Conservation (phyloP, 202 grass and related monocot species). For the Cymbopogon flexuosus region DNA sequence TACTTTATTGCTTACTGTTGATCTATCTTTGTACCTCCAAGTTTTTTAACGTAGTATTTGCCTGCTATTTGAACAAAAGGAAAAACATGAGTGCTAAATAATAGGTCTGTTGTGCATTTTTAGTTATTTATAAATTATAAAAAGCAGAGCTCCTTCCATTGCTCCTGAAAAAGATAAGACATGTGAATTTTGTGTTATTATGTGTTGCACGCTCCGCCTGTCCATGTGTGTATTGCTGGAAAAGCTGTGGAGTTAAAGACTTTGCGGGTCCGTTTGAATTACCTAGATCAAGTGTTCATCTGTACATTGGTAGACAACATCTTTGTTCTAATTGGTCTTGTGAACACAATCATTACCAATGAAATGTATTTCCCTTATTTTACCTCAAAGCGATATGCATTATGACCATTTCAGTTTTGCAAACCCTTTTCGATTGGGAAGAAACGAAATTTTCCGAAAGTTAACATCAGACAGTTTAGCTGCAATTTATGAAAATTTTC, state of each 20-base stretch:
- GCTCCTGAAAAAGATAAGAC: too few species aligned
- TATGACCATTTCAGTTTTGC: background rate
- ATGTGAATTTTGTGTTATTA: background rate
- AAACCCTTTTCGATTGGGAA: background rate
- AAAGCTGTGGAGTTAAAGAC: background rate
- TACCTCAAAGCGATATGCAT: background rate
- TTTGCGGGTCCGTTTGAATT: background rate
- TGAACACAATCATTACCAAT: background rate
- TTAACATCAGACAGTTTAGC: conserved; percentile 12
- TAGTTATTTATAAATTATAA: background rate
- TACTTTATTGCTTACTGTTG: background rate
- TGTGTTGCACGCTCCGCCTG: background rate
- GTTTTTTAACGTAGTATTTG: background rate
- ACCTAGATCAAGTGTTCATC: background rate
- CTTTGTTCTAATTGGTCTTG: background rate
- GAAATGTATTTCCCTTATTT: background rate
- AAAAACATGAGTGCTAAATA: background rate
- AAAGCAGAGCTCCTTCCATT: background rate
- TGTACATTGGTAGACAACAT: background rate
- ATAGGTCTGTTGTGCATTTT: background rate
- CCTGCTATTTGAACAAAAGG: background rate
- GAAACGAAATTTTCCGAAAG: background rate
- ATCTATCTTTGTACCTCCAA: background rate
- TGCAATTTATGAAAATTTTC: background rate
- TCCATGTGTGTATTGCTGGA: background rate